Conservation (phyloP, 1,284 basidiomycete genomes). For the Leccinum subspadiceum region DNA sequence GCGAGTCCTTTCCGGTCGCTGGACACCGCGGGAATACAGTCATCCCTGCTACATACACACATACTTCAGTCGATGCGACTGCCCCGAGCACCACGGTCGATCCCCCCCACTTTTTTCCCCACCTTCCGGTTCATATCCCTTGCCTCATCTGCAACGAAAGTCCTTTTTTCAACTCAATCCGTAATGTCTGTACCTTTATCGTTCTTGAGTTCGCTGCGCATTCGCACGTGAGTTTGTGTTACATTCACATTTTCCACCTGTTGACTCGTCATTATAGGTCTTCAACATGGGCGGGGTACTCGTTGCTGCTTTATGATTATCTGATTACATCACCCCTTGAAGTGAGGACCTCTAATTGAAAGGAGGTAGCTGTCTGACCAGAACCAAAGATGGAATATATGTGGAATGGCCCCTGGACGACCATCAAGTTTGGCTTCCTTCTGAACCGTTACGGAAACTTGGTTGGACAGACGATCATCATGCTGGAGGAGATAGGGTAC, state of each 20-base stretch:
- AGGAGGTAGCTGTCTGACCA: background rate
- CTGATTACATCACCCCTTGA: background rate
- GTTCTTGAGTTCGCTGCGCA: background rate
- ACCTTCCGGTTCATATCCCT: background rate
- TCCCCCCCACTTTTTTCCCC: too few relatives aligned
- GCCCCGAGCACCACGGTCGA: background rate
- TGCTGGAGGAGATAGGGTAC: background rate
- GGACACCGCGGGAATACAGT: background rate
- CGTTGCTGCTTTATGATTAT: constrained; percentile 1
- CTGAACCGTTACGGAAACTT: constrained; percentile 1
- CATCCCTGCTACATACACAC: background rate
- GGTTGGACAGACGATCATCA: background rate
- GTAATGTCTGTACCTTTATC: background rate
- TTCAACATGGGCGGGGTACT: background rate
- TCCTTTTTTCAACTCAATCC: background rate
- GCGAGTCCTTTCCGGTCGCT: background rate
- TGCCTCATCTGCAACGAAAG: background rate
- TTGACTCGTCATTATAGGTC: background rate
- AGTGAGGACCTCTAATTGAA: background rate
- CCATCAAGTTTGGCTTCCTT: background rate
- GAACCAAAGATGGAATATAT: background rate
- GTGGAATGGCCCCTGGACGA: background rate
- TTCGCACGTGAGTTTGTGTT: background rate
- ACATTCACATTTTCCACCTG: background rate
- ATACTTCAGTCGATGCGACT: background rate